Base-by-base conservation (phyloP, 1,284 basidiomycete species). In the Ceratobasidium papillatum region DNA sequence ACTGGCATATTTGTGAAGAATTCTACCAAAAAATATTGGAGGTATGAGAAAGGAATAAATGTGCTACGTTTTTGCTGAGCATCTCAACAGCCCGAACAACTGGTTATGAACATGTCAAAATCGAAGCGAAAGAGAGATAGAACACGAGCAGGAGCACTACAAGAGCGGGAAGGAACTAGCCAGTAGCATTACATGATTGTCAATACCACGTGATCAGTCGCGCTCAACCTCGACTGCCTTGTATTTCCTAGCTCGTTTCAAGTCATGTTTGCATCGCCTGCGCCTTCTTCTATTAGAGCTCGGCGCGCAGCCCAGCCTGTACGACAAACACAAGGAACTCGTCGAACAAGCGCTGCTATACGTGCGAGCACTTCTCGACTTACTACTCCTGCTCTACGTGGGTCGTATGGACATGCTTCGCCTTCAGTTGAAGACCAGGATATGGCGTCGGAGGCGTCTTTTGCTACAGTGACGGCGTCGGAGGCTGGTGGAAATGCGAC, bases 241-340 rank as follows among this genome's bases (percentile, higher is more conserved):
- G 68, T 45, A 61, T 38, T 49, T 17, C 66, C 27, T 61, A 49
- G 58, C 41, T 19, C 25, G 45, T 72, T 56, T 19, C 9, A n/a
- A 59, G 27, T 51, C 22, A 72, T 72, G 68, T 72, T 72, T 51
- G 68, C 56, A 30, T 72, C 68, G 22, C 68, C 68, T 61, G 68
- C 68, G 32, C 68, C 68, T 72, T 72, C 68, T 61, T 56, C 45
- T 34, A 43, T 56, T 41, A 56, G 68, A 49, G 43, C 68, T 19
- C 68, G 68, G 11, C 68, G 68, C 22, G 56, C 43, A 12, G 56
- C 58, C 14, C 68, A 59, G 43, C 68, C 68, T 14, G n/a, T 32
- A 61, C 68, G 68, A 1, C 68, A 72, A 59, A 51, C 14, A 11
- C 68, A 72, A 61, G 17, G 22, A 17, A 17, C 36, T 27, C 68